phyloP scores from a whole-genome alignment of 2,329 filamentous ascomycete genomes.

The Rosellinia necatrix region DNA sequence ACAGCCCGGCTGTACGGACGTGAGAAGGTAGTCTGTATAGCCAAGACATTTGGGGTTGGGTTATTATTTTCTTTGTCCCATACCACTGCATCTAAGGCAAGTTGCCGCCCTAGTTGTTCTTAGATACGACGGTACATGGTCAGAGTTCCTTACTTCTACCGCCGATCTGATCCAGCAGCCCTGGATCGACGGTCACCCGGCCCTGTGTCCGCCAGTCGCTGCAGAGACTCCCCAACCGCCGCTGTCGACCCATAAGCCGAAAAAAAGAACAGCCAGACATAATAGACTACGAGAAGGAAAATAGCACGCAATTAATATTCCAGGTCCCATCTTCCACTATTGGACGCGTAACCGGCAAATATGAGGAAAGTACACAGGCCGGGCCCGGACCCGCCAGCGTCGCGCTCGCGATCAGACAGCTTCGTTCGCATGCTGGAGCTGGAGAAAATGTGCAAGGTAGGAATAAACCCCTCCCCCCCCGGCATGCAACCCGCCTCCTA shows the following conservation, averaged over 20 bases:
- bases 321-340: conserved; percentile 15
- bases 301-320: conserved; percentile 24
- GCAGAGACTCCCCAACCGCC: conserved; percentile 23
- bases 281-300: conserved; percentile 8
- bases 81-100: conserved; percentile 22
- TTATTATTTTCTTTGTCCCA: conserved; percentile 27
- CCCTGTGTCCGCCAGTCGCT: conserved; percentile 34
- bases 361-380: conserved; percentile 40
- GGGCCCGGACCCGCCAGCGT: conserved; percentile 35
- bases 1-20: conserved; percentile 36
- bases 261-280: conserved; percentile 2
- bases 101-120: conserved; percentile 26
- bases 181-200: conserved; percentile 37
- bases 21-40: conserved; percentile 28
- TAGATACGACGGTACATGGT: conserved; percentile 24
- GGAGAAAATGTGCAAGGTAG: conserved; percentile 63
- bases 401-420: conserved; percentile 48
- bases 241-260: conserved; percentile 19
- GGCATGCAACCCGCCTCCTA: conserved; percentile 37
- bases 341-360: conserved; percentile 41
- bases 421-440: conserved; percentile 64
- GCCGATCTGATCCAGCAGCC: conserved; percentile 30
- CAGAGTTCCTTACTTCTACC: conserved; percentile 30
- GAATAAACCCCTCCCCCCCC: conserved; percentile 35
- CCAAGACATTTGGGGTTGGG: conserved; percentile 33